Evolutionary conservation across 768 basidiomycete species (phyloP).

Genomic region (Rhodotorula paludigena): DNA sequence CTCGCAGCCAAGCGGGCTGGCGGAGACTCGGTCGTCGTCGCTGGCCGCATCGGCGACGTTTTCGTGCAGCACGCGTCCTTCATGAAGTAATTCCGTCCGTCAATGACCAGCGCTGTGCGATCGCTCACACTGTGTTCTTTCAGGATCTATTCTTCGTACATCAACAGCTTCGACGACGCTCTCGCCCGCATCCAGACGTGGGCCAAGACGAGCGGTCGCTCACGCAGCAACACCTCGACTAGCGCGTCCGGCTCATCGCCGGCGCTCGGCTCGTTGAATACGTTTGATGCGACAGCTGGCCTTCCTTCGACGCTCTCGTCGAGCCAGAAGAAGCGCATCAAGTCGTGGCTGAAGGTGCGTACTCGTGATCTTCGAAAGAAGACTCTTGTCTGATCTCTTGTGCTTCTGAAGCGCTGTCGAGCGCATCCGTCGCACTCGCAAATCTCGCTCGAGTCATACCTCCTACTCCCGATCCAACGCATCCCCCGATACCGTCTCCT

Average conservation of each 20-base stretch:
- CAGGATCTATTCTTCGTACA: constrained; percentile 93
- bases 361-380: too few species aligned
- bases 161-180: constrained; percentile 95
- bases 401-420: constrained; percentile 62
- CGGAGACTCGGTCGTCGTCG: constrained; percentile 51
- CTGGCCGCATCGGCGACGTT: constrained; percentile 74
- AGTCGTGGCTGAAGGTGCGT: constrained; percentile 63
- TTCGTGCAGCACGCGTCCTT: constrained; percentile 93
- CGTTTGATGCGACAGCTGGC: constrained; percentile 20
- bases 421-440: constrained; percentile 86
- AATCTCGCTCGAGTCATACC: constrained; percentile 75
- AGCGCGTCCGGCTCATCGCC: constrained; percentile 9
- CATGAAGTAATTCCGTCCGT: too few species aligned
- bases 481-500: constrained; percentile 94
- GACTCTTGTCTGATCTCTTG: not conserved
- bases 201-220: constrained; percentile 48
- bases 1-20: constrained; percentile 56
- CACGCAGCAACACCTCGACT: constrained; percentile 20
- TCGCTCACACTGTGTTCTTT: not conserved
- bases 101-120: not conserved
- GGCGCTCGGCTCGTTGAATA: not conserved
- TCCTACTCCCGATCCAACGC: constrained; percentile 89
- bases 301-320: constrained; percentile 54
- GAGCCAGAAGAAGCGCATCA: constrained; percentile 81
- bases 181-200: constrained; percentile 81